Base-by-base conservation (phyloP, 495 filamentous ascomycete species). In the Penicillium robsamsonii region DNA sequence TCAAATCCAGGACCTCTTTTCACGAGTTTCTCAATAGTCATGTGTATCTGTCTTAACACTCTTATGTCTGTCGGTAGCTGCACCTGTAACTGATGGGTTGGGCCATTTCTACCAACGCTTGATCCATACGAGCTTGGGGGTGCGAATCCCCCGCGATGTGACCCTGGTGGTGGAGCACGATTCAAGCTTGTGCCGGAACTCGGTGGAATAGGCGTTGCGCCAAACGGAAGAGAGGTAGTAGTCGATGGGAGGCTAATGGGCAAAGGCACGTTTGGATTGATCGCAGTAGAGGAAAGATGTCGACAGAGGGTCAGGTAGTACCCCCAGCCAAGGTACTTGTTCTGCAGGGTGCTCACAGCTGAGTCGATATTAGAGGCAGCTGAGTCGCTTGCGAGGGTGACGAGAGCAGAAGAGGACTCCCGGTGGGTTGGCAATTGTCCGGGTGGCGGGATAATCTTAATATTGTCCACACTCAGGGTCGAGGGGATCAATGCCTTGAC, bases 1-100 rank as follows among this genome's bases (percentile, higher is more conserved):
- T 99, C 94, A 53, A 97, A 96, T 67, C 95, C 90, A 0, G 89
- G 87, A 0, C 92, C 92, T 58, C 91, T 82, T 11, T 83, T 83
- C 20, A 96, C 64, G 1, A 97, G 76, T 5, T 75, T 76, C 61
- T 97, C 94, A 33, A 96, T 74, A 0, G 92, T 90, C 64, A 85
- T 91, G 72, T 99, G 92, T 49, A 99, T 96, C 33, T 95, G 75
- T 44, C 84, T 85, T 3, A 97, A 74, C 61, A 90, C 83, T 42
- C 86, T 88, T 24, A 96, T 81, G 62, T 97, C 89, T 10, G 79
- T 74, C 4, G 94, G 95, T 9, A 87, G 77, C 50, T 81, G 80
- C 12, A 96, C 88, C 13, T 87, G 83, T 18, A 97, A 87, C 60
- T 88, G 83, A 1, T 88, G 74, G 29, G 80, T 74, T 27, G 78